These are phyloP conservation scores for Cutaneotrichosporon dermatis DNA, from an alignment of 1,284 basidiomycete genomes.

Conservation along the genomic window DNA sequence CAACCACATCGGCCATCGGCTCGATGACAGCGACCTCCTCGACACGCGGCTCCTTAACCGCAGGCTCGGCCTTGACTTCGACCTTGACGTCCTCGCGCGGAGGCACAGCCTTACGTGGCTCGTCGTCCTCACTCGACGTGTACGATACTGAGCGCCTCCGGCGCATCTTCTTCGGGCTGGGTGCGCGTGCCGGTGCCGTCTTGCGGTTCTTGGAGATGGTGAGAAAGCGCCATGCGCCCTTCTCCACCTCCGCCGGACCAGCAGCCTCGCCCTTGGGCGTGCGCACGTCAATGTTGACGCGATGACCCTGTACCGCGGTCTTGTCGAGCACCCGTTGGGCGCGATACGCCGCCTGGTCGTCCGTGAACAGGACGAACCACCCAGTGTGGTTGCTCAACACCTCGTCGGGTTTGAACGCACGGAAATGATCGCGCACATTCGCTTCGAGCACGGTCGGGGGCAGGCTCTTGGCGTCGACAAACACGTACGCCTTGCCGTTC, in stretches of 20 bases:
- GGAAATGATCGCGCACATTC: slow-evolving; percentile 42
- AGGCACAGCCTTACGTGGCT: not conserved
- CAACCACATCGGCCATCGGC: not conserved
- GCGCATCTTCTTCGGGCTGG: slow-evolving; percentile 19
- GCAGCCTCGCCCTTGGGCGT: slow-evolving; percentile 17
- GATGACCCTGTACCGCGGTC: slow-evolving; percentile 32
- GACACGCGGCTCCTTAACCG: not conserved
- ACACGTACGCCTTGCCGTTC: slow-evolving; percentile 38
- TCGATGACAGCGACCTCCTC: slow-evolving; percentile 9
- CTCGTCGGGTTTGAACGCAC: slow-evolving; percentile 41
- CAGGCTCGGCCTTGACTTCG: slow-evolving; percentile 3
- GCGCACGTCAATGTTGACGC: slow-evolving; percentile 28
- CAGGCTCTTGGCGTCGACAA: slow-evolving; percentile 35
- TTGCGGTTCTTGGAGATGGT: slow-evolving; percentile 40
- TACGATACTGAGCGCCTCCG: slow-evolving; percentile 20
- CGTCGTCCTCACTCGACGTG: slow-evolving; percentile 25
- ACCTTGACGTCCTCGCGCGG: not conserved
- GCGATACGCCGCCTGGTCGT: slow-evolving; percentile 27
- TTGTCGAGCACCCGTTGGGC: slow-evolving; percentile 36
- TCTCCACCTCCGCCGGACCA: slow-evolving; percentile 11
- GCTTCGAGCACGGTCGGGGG: slow-evolving; percentile 27
- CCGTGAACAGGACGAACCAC: slow-evolving; percentile 44
- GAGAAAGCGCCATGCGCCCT: slow-evolving; percentile 32
- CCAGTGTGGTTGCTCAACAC: slow-evolving; percentile 33
- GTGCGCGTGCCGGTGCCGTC: slow-evolving; percentile 5